Evolutionary conservation across 495 filamentous ascomycete genomes (phyloP), one percentile per base, ranked within the genome.

Genomic region (Penicillium cataractarum): DNA sequence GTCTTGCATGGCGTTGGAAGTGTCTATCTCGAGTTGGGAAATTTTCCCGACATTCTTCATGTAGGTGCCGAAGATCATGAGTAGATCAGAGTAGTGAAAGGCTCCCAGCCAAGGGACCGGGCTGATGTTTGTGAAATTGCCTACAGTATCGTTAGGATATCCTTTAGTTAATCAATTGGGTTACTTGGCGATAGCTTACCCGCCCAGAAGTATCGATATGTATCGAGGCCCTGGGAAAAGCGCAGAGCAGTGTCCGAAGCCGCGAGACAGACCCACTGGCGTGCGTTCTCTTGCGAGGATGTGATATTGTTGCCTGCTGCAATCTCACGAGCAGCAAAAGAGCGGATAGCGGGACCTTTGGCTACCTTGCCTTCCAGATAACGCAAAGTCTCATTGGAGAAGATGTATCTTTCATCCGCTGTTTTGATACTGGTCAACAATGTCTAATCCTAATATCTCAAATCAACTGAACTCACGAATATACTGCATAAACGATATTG

Each of bases 51-150:
- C 68, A 52, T 71, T 65, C 51, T 73, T 65, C 39, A 62, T 56
- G 49, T 76, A 73, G 6, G 80, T 81, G 0, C 78, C 79, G 57
- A 82, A 82, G 27, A 81, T 61, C 58, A 80, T 68, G 29, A 77
- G 73, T 3, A 84, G 68, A 66, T 84, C 82, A 5, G 76, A 70
- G 59, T 62, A 65, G 61, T 83, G 81, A 61, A 74, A 81, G 0
- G 80, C 78, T n/a, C 78, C 81, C 55, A 79, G 66, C 68, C 72
- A 84, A 27, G 71, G 58, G 32, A 62, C 61, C 0, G 79, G 78
- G 7, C 73, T 72, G 62, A 83, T 72, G 57, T 82, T 81, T 49
- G 65, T 71, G 63, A 84, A 84, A 70, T 82, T 83, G 21, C 80
- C 82, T 5, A 63, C 62, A n/a, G 15, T 0, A 21, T 2, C 35